Conservation (phyloP, 2,329 filamentous ascomycete genomes). For the Teratosphaeriaceae sp. region DNA sequence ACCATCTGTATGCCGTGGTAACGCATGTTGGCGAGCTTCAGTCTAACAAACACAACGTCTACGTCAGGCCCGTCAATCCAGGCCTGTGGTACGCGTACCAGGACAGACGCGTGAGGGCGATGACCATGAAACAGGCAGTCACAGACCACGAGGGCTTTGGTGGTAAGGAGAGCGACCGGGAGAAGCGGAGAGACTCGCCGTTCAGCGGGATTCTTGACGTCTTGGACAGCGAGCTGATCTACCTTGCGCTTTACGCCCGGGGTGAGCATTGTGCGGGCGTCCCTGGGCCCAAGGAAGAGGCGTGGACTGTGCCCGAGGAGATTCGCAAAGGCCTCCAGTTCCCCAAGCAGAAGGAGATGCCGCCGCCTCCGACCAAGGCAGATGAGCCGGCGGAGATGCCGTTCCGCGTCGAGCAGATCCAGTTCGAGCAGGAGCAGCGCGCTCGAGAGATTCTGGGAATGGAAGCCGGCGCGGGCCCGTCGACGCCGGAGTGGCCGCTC, state of each 20-base stretch:
- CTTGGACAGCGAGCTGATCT: constrained; percentile 16
- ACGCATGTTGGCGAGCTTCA: constrained; percentile 54
- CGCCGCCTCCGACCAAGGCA: background rate
- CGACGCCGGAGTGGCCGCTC: constrained; percentile 16
- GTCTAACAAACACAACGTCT: constrained; percentile 54
- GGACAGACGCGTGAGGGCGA: constrained; percentile 44
- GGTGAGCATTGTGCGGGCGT: constrained; percentile 7
- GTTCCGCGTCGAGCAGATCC: background rate
- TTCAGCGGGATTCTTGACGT: constrained; percentile 12
- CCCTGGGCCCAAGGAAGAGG: constrained; percentile 1
- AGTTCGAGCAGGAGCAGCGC: background rate
- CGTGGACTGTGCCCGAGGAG: constrained; percentile 3
- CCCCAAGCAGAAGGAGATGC: background rate
- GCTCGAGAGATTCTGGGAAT: constrained; percentile 1
- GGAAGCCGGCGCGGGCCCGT: background rate
- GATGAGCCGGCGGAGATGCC: background rate
- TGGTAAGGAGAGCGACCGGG: background rate
- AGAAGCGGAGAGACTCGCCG: constrained; percentile 15
- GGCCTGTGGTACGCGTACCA: constrained; percentile 55
- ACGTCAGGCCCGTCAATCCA: constrained; percentile 51
- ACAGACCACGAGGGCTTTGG: constrained; percentile 31
- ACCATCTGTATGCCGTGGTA: constrained; percentile 54
- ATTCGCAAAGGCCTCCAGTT: background rate
- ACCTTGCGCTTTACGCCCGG: constrained; percentile 10
- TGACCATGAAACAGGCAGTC: constrained; percentile 49